These are phyloP conservation scores for Eleusine indica DNA, from an alignment of 176 grass and related monocot species.

Conservation along the genomic window DNA sequence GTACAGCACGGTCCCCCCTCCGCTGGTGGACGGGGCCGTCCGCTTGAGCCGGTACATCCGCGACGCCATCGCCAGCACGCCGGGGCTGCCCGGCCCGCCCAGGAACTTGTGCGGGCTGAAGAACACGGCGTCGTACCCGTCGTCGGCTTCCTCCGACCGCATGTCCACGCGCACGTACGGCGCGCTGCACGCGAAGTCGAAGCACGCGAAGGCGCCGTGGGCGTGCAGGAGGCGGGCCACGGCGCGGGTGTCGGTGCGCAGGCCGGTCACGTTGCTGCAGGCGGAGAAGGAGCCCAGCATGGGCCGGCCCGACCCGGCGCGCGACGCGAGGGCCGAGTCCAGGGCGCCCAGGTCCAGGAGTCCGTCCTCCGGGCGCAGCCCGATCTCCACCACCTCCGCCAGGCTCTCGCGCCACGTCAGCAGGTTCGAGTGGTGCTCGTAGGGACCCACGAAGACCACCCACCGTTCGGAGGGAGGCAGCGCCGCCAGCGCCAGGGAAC, in stretches of 20 bases:
- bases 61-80: conserved; percentile 72
- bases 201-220: conserved; percentile 74
- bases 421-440: conserved; percentile 90
- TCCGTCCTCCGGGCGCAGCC: conserved; percentile 31
- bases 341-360: conserved; percentile 52
- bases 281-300: conserved; percentile 77
- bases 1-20: conserved; percentile 75
- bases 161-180: conserved; percentile 76
- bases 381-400: conserved; percentile 67
- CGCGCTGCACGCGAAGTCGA: conserved; percentile 80
- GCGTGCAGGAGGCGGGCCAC: conserved; percentile 55
- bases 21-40: conserved; percentile 66
- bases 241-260: conserved; percentile 58
- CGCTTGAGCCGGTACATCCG: conserved; percentile 57
- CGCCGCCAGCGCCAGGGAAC: conserved; percentile 14
- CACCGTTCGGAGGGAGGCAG: conserved; percentile 57
- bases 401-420: conserved; percentile 76
- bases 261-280: conserved; percentile 78
- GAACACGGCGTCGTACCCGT: conserved; percentile 83
- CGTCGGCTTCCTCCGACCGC: conserved; percentile 52
- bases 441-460: conserved; percentile 72
- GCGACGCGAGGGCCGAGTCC: conserved; percentile 33
- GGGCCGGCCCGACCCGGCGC: conserved; percentile 30
- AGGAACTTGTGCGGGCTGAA: conserved; percentile 85
- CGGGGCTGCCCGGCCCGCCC: conserved; percentile 65